Base-by-base conservation (phyloP, 2,329 filamentous ascomycete genomes). In the Aspergillus hiratsukae region DNA sequence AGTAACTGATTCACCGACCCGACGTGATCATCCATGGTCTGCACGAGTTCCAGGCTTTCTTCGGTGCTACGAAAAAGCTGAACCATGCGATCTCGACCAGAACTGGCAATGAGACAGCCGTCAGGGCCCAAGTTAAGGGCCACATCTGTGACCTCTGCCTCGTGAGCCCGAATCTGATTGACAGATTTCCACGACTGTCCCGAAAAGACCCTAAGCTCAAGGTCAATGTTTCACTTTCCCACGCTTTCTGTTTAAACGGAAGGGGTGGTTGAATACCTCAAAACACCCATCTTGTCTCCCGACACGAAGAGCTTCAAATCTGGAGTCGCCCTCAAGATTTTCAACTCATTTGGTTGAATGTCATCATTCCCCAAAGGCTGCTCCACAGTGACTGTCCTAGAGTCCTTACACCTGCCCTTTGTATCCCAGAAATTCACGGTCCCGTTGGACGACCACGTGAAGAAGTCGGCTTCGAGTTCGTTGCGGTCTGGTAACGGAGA, bases 1-100 rank as follows among this genome's bases (percentile, higher is more conserved):
- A 92, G 80, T 28, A 97, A 76, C 28, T 87, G 86, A 54, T 83
- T 87, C 19, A 99, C 92, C 61, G 90, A 89, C 23, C 91, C 90
- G 29, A 91, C 86, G 72, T 97, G 96, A 64, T 99, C 93, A 55
- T 90, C 86, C 68, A 97, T 83, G 0, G 94, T 99, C 72, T 99
- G 94, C 52, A 96, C 83, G 56, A 97, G 83, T 56, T 89, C 83
- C 72, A 95, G 88, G 2, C 74, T 75, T 2, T 84, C 81, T 11
- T 74, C 78, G 1, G 76, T 75, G 25, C 80, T 79, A 58, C 84
- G 81, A 69, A 97, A 97, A n/a, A 99, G 77, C 71, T 99, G 94
- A 1, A 93, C 84, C n/a, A 89, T 96, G 51, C 94, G 87, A 73
- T 99, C 94, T 62, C 94, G 83, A 37, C 91, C 90, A 69, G 88